Evolutionary conservation across 2,329 filamentous ascomycete genomes (phyloP).

Genomic region (Emergomyces pasteurianus): DNA sequence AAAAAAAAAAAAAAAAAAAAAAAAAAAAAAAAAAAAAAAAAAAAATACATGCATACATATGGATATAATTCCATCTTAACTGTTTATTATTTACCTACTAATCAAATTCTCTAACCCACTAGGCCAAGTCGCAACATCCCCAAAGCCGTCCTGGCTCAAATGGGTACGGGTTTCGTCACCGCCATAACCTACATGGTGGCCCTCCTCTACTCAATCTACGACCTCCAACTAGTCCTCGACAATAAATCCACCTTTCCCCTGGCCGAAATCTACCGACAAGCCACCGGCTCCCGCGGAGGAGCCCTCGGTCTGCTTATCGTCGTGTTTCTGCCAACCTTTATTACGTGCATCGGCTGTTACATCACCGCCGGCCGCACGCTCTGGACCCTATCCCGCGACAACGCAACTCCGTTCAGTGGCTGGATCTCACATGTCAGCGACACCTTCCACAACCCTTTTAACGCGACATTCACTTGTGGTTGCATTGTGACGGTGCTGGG

Average conservation of each 20-base stretch:
- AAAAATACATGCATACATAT: too few relatives aligned
- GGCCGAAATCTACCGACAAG: conserved; percentile 38
- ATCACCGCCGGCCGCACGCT: conserved; percentile 51
- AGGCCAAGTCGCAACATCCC: conserved; percentile 35
- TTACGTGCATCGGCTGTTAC: conserved; percentile 44
- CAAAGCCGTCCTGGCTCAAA: conserved; percentile 40
- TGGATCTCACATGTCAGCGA: conserved; percentile 44
- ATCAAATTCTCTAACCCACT: neutral
- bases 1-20: too few relatives aligned
- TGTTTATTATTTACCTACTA: neutral
- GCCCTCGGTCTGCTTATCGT: conserved; percentile 48
- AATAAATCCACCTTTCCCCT: conserved; percentile 34
- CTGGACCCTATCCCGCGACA: conserved; percentile 48
- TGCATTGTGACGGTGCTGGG: conserved; percentile 42
- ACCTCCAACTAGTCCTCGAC: conserved; percentile 30
- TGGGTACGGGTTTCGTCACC: conserved; percentile 35
- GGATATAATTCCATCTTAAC: neutral
- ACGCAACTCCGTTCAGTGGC: conserved; percentile 45
- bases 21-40: too few relatives aligned
- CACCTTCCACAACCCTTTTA: conserved; percentile 46
- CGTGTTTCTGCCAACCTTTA: conserved; percentile 42
- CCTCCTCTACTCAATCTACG: conserved; percentile 40
- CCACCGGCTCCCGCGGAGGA: conserved; percentile 37
- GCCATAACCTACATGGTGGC: conserved; percentile 39
- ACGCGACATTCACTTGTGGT: conserved; percentile 45